phyloP scores from a whole-genome alignment of 257 asterid genomes.

The Nicotiana benthamiana region DNA sequence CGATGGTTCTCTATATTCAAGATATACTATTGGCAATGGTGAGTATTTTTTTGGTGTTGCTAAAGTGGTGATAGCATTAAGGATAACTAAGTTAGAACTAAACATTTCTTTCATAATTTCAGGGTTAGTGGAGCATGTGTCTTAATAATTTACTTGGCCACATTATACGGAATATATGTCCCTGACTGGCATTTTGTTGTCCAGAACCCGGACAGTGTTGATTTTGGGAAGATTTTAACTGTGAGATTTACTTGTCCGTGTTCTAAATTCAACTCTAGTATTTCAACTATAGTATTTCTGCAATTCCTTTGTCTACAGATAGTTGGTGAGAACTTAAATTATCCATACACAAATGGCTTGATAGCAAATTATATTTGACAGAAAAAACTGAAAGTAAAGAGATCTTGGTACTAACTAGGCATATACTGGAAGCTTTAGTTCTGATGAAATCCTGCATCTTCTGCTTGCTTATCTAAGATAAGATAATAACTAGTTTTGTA shows the following conservation, averaged over 20 bases:
- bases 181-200: slow-evolving; percentile 66
- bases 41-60: slow-evolving; percentile 9
- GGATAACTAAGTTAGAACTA: neutral
- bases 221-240: slow-evolving; percentile 45
- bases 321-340: neutral
- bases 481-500: neutral
- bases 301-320: neutral
- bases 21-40: slow-evolving; percentile 64
- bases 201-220: slow-evolving; percentile 35
- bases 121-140: slow-evolving; percentile 51
- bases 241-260: slow-evolving; percentile 25
- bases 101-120: slow-evolving; percentile 1
- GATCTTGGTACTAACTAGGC: slow-evolving; percentile 11
- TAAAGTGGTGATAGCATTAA: neutral
- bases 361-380: neutral
- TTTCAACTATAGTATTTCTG: no score
- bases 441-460: neutral
- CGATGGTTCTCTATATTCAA: slow-evolving; percentile 46
- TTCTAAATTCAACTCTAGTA: neutral
- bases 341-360: neutral
- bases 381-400: neutral
- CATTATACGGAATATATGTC: slow-evolving; percentile 51
- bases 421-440: slow-evolving; percentile 64
- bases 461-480: neutral
- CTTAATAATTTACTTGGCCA: slow-evolving; percentile 44